Evolutionary conservation across 208 protist genomes (phyloP), one percentile per base, ranked within the genome.

Genomic region (Leishmania arabica): DNA sequence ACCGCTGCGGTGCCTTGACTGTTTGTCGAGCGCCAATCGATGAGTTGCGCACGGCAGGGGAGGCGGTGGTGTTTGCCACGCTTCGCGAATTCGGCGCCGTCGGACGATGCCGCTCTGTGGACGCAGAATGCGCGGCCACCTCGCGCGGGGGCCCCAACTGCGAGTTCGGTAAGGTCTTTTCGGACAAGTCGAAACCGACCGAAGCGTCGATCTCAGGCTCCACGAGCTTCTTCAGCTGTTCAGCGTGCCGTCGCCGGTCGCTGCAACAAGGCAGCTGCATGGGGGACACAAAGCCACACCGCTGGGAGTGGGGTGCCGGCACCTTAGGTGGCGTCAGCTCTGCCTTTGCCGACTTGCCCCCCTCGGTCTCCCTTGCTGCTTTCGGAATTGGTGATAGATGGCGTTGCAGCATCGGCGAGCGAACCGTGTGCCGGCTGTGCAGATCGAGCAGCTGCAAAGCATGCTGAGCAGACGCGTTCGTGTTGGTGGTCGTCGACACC

Each of bases 361-460:
- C 42, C n/a, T 13, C 49, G 0, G 0, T 47, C 13, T 65, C 74
- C 1, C 21, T 49, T 17, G 34, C 24, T 15, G 40, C 27, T 13
- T 68, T 34, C 49, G 13, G 60, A 42, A 53, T 62, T 24, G 62
- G 82, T 21, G 31, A 79, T 3, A 34, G 54, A 75, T 42, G 75
- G 77, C 51, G 60, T 71, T 40, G 64, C 24, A 40, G 49, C 31
- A 31, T 40, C n/a, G 62, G 77, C 2, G 78, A 62, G 7, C 77
- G 82, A 21, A 64, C 40, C 24, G 77, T 62, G 17, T 58, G 68
- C 34, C 78, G 77, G 13, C 77, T 81, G 13, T 58, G 77, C 73
- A 79, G 60, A 58, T 78, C 72, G 53, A 85, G 65, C 77, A 85
- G 77, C 77, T 82, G 72, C 71, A 85, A 42, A 1, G 77, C 71